phyloP scores from a whole-genome alignment of 1,139 yeast species.

The Maudiozyma humilis region DNA sequence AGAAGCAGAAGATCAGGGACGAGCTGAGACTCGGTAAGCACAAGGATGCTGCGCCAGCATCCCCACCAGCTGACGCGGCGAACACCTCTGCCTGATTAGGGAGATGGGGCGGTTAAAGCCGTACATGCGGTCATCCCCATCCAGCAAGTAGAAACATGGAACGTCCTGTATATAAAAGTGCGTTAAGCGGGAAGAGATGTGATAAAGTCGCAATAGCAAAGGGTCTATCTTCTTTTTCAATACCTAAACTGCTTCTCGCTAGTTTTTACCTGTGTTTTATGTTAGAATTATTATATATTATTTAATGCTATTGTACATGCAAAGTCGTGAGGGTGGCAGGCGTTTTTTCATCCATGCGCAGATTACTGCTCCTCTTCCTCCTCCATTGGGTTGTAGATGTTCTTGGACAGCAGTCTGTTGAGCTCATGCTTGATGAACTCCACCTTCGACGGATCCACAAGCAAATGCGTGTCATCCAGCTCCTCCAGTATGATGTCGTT shows the following conservation, averaged over 20 bases:
- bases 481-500: conserved; percentile 73
- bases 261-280: not conserved
- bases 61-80: not conserved
- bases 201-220: too few relatives aligned
- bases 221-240: too few relatives aligned
- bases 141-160: not conserved
- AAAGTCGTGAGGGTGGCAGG: too few relatives aligned
- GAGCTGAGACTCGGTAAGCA: conserved; percentile 15
- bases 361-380: conserved; percentile 44
- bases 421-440: conserved; percentile 69
- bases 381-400: conserved; percentile 77
- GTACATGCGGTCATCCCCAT: too few relatives aligned
- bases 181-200: not conserved
- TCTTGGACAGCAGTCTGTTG: conserved; percentile 65
- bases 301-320: not conserved
- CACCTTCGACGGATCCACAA: conserved; percentile 70
- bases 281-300: not conserved
- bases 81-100: not conserved
- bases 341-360: too few relatives aligned
- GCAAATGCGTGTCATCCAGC: conserved; percentile 80
- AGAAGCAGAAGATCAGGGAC: conserved; percentile 30
- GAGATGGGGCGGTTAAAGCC: too few relatives aligned
- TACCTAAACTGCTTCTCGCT: not conserved
- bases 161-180: not conserved
- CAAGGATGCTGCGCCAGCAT: not conserved